Percentiles rank a stretch among this genome's conserved stretches.
Evolutionary conservation across 2,329 filamentous ascomycete species (phyloP).

Genomic region (Colletotrichum cereale): DNA sequence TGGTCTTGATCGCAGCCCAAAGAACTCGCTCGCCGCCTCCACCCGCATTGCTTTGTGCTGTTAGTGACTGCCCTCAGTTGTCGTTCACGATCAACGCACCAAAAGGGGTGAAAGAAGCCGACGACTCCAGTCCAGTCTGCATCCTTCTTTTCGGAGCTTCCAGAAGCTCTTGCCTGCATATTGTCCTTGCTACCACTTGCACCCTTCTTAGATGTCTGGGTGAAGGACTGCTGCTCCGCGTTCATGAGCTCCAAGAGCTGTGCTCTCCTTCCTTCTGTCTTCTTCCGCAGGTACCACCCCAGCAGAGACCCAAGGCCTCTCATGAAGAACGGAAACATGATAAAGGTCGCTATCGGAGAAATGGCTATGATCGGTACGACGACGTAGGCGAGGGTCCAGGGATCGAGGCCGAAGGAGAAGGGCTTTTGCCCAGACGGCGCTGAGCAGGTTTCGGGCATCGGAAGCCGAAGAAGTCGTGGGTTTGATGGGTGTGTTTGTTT

Average conservation of each 20-base stretch:
- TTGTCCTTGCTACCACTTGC: slow-evolving; percentile 77
- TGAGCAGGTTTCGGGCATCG: slow-evolving; percentile 48
- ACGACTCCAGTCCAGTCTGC: slow-evolving; percentile 85
- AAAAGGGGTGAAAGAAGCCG: slow-evolving; percentile 98
- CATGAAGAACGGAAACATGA: slow-evolving; percentile 54
- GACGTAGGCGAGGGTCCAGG: slow-evolving; percentile 45
- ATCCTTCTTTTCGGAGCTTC: slow-evolving; percentile 55
- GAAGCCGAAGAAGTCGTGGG: neutral
- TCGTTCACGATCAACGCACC: slow-evolving; percentile 64
- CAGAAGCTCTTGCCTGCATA: slow-evolving; percentile 51
- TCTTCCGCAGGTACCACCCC: slow-evolving; percentile 73
- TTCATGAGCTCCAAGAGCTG: slow-evolving; percentile 67
- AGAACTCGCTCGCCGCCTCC: slow-evolving; percentile 96
- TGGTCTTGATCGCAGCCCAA: slow-evolving; percentile 94
- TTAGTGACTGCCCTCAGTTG: slow-evolving; percentile 29
- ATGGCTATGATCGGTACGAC: slow-evolving; percentile 42
- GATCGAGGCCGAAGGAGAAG: slow-evolving; percentile 48
- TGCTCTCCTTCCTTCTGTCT: slow-evolving; percentile 72
- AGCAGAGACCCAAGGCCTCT: slow-evolving; percentile 56
- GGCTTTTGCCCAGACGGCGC: slow-evolving; percentile 45
- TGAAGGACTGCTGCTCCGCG: slow-evolving; percentile 54
- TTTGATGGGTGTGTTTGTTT: neutral
- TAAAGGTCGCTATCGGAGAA: slow-evolving; percentile 46
- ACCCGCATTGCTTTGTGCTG: slow-evolving; percentile 81
- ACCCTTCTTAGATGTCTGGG: slow-evolving; percentile 56